Evolutionary conservation across 73 alveolate genomes (phyloP).

Genomic region (Diophrys sp.): DNA sequence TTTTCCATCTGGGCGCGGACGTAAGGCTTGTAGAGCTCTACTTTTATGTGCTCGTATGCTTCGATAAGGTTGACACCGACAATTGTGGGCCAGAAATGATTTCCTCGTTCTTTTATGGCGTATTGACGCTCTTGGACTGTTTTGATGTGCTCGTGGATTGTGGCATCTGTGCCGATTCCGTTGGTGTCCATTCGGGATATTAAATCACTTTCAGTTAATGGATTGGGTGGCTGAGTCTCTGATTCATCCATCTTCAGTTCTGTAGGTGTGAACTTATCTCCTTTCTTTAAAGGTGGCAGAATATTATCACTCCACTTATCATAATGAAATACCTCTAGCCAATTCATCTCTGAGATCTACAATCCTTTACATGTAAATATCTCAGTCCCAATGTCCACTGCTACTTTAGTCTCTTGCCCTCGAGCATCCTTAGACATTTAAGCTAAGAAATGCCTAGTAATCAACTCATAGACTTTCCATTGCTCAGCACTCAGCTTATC

Average conservation of each 20-base stretch:
- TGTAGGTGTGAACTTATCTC: constrained; percentile 73
- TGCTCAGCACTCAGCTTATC: constrained; percentile 65
- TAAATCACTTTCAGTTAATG: constrained; percentile 95
- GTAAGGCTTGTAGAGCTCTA: constrained; percentile 89
- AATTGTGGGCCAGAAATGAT: constrained; percentile 88
- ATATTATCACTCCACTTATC: constrained; percentile 88
- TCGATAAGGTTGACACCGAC: constrained; percentile 94
- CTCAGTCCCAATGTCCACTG: constrained; percentile 82
- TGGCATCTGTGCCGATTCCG: constrained; percentile 99
- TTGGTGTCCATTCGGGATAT: constrained; percentile 96
- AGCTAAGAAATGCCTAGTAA: constrained; percentile 97
- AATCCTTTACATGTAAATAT: constrained; percentile 85
- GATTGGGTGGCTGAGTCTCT: constrained; percentile 93
- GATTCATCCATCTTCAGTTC: constrained; percentile 78
- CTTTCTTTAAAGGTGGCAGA: constrained; percentile 82
- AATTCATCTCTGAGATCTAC: constrained; percentile 78
- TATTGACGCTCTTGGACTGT: constrained; percentile 94
- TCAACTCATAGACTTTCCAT: constrained; percentile 94
- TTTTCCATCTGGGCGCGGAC: constrained; percentile 96
- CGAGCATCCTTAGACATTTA: constrained; percentile 94
- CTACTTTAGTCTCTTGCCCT: constrained; percentile 93
- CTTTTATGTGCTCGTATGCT: constrained; percentile 87
- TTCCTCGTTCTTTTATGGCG: constrained; percentile 81
- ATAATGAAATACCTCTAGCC: constrained; percentile 90
- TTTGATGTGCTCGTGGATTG: constrained; percentile 99